These are phyloP conservation scores for Pleomassaria siparia DNA, from an alignment of 2,329 filamentous ascomycete genomes.

Conservation along the genomic window DNA sequence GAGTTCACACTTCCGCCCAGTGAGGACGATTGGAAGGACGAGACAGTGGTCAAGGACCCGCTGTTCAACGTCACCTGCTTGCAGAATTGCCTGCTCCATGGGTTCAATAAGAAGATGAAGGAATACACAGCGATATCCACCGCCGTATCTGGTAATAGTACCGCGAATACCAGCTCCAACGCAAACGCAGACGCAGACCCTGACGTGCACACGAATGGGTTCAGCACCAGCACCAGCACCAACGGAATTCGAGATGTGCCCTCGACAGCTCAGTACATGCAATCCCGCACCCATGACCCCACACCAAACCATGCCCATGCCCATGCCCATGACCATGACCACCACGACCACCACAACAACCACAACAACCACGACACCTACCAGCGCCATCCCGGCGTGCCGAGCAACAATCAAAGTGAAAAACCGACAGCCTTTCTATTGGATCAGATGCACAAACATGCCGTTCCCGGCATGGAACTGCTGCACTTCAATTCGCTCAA, in stretches of 20 bases:
- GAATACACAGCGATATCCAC: conserved; percentile 4
- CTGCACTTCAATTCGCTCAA: conserved; percentile 20
- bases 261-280: neutral
- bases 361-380: no score
- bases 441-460: conserved; percentile 1
- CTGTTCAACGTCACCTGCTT: conserved; percentile 19
- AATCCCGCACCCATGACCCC: neutral
- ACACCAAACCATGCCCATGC: neutral
- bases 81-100: conserved; percentile 15
- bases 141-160: neutral
- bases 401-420: neutral
- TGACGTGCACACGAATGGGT: no score
- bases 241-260: no score
- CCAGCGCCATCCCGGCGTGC: neutral
- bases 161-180: neutral
- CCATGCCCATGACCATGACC: neutral
- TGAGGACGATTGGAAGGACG: neutral
- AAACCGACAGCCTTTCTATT: neutral
- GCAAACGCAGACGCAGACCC: neutral
- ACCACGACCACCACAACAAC: no score
- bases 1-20: conserved; percentile 14
- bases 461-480: conserved; percentile 10
- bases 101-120: conserved; percentile 20
- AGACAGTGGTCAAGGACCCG: conserved; percentile 9
- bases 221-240: neutral